Conservation (phyloP, 495 filamentous ascomycete species). For the Trichoderma gamsii region DNA sequence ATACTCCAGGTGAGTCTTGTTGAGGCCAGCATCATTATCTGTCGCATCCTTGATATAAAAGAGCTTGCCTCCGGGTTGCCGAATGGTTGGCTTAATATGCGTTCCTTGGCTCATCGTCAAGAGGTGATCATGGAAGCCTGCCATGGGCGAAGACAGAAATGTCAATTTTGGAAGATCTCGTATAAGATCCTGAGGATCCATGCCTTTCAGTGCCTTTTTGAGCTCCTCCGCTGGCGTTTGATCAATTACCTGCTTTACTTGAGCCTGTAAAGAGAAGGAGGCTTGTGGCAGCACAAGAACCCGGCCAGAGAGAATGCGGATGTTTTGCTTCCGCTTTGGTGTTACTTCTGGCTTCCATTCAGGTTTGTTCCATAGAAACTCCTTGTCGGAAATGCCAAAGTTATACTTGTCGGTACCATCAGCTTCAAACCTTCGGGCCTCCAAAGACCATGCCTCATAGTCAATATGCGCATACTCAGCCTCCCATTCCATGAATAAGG, state of each 20-base stretch:
- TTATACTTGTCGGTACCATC: too few species aligned
- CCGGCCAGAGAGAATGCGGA: not conserved
- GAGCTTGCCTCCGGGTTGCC: too few species aligned
- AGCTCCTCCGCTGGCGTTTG: constrained; percentile 19
- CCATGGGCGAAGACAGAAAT: constrained; percentile 37
- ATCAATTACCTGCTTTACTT: not conserved
- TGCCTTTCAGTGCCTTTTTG: too few species aligned
- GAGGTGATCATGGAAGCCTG: constrained; percentile 39
- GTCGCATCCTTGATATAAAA: constrained; percentile 13
- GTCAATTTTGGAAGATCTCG: constrained; percentile 19
- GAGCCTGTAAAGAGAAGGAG: not conserved
- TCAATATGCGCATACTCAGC: constrained; percentile 44
- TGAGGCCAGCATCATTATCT: not conserved
- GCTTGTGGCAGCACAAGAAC: not conserved
- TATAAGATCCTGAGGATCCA: not conserved
- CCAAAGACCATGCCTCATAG: constrained; percentile 32
- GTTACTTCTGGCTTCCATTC: not conserved
- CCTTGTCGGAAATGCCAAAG: constrained; percentile 17
- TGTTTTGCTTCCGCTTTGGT: too few species aligned
- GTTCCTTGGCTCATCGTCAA: constrained; percentile 35
- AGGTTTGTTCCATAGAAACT: not conserved
- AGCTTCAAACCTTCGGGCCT: too few species aligned
- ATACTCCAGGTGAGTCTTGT: not conserved
- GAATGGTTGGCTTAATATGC: constrained; percentile 44
- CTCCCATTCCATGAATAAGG: constrained; percentile 48